phyloP scores from a whole-genome alignment of 2,329 filamentous ascomycete species.

The Didymella exigua region DNA sequence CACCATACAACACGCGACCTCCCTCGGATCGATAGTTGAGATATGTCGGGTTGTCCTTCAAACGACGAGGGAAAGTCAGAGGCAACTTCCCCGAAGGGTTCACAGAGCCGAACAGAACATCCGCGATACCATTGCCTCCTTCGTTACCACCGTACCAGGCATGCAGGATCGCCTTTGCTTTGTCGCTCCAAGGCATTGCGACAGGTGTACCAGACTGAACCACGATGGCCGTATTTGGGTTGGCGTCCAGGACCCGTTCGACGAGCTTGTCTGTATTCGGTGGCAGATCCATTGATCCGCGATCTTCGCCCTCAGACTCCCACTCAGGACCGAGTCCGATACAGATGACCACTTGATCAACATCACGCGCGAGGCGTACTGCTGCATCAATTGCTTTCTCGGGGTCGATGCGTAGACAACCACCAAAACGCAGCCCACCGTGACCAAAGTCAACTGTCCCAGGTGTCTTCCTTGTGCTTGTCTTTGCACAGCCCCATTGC shows the following conservation, averaged over 20 bases:
- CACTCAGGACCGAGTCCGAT: not conserved
- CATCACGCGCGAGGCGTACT: not conserved
- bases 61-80: conserved; percentile 62
- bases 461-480: not conserved
- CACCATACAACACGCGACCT: conserved; percentile 73
- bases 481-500: not conserved
- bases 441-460: not conserved
- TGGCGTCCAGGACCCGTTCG: not conserved
- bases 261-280: not conserved
- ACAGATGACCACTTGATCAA: not conserved
- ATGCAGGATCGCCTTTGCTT: conserved; percentile 65
- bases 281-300: not conserved
- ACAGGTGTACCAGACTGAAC: not conserved
- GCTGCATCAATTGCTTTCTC: not conserved
- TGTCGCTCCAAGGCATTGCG: not conserved
- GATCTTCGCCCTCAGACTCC: not conserved
- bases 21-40: conserved; percentile 72
- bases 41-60: conserved; percentile 71
- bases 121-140: conserved; percentile 76
- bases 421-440: not conserved
- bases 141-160: conserved; percentile 84
- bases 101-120: conserved; percentile 75
- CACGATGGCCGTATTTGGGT: not conserved
- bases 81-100: conserved; percentile 80
- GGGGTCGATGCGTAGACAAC: not conserved